phyloP scores from a whole-genome alignment of 805 yeast genomes.

The Sungouiella blattae region DNA sequence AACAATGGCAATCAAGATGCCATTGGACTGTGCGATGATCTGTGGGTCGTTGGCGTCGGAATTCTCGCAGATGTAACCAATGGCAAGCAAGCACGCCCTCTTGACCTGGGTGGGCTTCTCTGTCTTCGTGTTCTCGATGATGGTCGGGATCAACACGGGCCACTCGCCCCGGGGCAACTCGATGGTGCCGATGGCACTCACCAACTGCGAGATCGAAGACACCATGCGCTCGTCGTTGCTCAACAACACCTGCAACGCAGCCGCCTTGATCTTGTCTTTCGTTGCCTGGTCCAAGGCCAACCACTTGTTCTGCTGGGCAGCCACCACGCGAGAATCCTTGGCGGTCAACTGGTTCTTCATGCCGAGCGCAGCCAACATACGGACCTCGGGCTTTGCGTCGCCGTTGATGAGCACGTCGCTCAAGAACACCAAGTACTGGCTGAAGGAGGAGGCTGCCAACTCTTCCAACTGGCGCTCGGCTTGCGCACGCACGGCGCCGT shows the following conservation, averaged over 20 bases:
- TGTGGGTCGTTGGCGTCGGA: slow-evolving; percentile 81
- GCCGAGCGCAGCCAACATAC: slow-evolving; percentile 87
- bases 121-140: slow-evolving; percentile 81
- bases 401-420: slow-evolving; percentile 64
- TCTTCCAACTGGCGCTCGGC: slow-evolving; percentile 76
- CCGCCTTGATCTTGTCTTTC: slow-evolving; percentile 63
- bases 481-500: slow-evolving; percentile 61
- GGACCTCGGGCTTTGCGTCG: slow-evolving; percentile 69
- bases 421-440: slow-evolving; percentile 65
- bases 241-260: slow-evolving; percentile 55
- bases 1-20: slow-evolving; percentile 90
- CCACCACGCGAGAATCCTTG: slow-evolving; percentile 62
- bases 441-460: slow-evolving; percentile 73
- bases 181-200: slow-evolving; percentile 95
- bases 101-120: slow-evolving; percentile 77
- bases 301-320: slow-evolving; percentile 73
- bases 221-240: slow-evolving; percentile 76
- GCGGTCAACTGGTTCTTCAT: slow-evolving; percentile 85
- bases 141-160: slow-evolving; percentile 79
- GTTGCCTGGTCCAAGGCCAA: slow-evolving; percentile 49
- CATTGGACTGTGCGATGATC: slow-evolving; percentile 81
- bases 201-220: slow-evolving; percentile 84
- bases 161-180: slow-evolving; percentile 87
- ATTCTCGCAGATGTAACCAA: slow-evolving; percentile 94
- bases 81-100: slow-evolving; percentile 80